Conservation (phyloP, 306 rosid species). For the Benincasa hispida region DNA sequence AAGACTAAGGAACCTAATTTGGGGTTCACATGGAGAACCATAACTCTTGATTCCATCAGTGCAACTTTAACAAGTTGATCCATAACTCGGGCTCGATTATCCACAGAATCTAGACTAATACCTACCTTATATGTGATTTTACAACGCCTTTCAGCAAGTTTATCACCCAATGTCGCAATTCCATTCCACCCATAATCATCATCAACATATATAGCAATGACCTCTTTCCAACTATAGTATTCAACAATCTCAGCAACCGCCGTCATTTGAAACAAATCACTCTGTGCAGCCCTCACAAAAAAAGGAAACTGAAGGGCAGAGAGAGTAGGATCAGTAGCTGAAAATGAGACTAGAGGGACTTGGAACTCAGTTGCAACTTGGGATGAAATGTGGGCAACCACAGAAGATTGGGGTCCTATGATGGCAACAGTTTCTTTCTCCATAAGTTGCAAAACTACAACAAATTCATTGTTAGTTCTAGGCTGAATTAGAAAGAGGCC, state of each 20-base stretch:
- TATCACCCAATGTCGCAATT: slow-evolving; percentile 55
- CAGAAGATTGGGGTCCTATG: slow-evolving; percentile 94
- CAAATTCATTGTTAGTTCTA: neutral
- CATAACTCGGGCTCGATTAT: slow-evolving; percentile 29
- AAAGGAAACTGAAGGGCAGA: slow-evolving; percentile 70
- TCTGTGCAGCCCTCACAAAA: slow-evolving; percentile 67
- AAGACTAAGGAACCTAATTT: slow-evolving; percentile 53
- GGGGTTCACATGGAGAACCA: slow-evolving; percentile 73
- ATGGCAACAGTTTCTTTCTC: slow-evolving; percentile 66
- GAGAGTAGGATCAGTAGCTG: slow-evolving; percentile 90
- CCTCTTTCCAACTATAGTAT: slow-evolving; percentile 73
- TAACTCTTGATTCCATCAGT: slow-evolving; percentile 64
- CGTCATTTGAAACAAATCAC: slow-evolving; percentile 75
- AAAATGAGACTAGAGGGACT: slow-evolving; percentile 79
- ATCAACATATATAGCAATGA: slow-evolving; percentile 59
- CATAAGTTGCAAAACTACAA: slow-evolving; percentile 81
- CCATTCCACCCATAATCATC: slow-evolving; percentile 87
- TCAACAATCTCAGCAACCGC: slow-evolving; percentile 73
- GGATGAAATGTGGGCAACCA: slow-evolving; percentile 71
- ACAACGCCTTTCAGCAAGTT: slow-evolving; percentile 55
- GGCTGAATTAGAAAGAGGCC: neutral
- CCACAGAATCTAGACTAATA: slow-evolving; percentile 31
- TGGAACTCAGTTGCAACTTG: slow-evolving; percentile 80
- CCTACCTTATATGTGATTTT: slow-evolving; percentile 59
- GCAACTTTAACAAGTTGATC: slow-evolving; percentile 65